phyloP scores from a whole-genome alignment of 306 rosid species.

The Arachis stenosperma region DNA sequence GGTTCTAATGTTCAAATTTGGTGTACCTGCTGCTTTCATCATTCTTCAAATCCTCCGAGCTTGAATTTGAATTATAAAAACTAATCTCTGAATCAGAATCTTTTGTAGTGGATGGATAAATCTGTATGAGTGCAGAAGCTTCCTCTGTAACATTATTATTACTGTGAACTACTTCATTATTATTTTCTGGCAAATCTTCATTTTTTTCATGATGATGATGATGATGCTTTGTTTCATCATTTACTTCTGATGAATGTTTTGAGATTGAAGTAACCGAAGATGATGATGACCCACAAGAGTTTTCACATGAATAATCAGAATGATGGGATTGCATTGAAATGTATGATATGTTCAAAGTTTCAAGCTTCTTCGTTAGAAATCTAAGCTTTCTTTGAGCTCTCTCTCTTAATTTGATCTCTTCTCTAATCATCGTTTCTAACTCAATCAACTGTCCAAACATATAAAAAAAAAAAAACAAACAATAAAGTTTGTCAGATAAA shows the following conservation, averaged over 20 bases:
- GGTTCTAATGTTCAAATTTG: constrained; percentile 23
- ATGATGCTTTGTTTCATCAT: constrained; percentile 34
- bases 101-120: constrained; percentile 35
- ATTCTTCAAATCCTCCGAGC: constrained; percentile 45
- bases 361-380: constrained; percentile 62
- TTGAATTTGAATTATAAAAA: constrained; percentile 37
- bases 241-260: constrained; percentile 47
- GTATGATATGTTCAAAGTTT: constrained; percentile 48
- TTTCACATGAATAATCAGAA: constrained; percentile 53
- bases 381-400: constrained; percentile 74
- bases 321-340: constrained; percentile 46
- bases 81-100: constrained; percentile 47
- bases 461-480: not conserved
- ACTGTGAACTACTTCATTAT: not conserved
- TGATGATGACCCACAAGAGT: constrained; percentile 47
- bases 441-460: constrained; percentile 58
- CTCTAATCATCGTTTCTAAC: constrained; percentile 59
- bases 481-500: constrained; percentile 38
- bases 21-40: constrained; percentile 58
- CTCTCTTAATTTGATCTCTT: constrained; percentile 65
- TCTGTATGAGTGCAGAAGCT: constrained; percentile 33
- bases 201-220: constrained; percentile 19
- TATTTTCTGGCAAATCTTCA: constrained; percentile 33
- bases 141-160: not conserved
- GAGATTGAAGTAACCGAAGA: constrained; percentile 41